These are phyloP conservation scores for Euphorbia peplus DNA, from an alignment of 345 rosid species.

Conservation along the genomic window DNA sequence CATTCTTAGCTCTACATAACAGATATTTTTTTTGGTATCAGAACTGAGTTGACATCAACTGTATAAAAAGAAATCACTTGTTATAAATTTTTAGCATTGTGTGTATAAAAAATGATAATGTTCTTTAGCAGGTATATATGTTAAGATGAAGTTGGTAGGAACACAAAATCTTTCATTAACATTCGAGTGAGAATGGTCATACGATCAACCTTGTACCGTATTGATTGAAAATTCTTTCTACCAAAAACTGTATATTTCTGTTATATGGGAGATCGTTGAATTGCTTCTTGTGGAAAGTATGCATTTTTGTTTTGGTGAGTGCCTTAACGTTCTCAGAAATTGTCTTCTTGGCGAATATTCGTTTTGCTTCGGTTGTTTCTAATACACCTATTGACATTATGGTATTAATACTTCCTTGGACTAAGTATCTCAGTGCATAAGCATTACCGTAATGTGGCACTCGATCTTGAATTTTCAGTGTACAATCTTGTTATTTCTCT, in stretches of 20 bases:
- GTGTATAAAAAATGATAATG: constrained; percentile 10
- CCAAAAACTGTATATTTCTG: background rate
- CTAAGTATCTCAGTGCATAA: background rate
- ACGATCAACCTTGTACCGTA: background rate
- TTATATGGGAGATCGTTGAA: background rate
- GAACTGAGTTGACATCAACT: constrained; percentile 70
- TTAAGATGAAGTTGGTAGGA: background rate
- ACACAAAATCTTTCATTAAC: background rate
- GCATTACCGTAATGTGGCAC: background rate
- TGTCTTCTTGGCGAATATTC: background rate
- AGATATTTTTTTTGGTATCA: constrained; percentile 80
- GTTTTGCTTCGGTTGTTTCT: background rate
- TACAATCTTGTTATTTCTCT: background rate
- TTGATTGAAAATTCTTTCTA: background rate
- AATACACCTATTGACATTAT: background rate
- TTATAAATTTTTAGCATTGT: constrained; percentile 62
- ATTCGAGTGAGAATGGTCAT: background rate
- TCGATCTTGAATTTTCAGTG: background rate
- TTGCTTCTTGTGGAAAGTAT: background rate
- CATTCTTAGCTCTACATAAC: constrained; percentile 18
- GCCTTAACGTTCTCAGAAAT: background rate
- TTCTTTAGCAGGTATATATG: constrained; percentile 1
- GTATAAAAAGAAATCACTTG: constrained; percentile 66
- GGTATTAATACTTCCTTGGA: background rate
- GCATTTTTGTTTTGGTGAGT: background rate